Evolutionary conservation across 202 grass and related monocot genomes (phyloP).

Genomic region (Zoysia matrella): DNA sequence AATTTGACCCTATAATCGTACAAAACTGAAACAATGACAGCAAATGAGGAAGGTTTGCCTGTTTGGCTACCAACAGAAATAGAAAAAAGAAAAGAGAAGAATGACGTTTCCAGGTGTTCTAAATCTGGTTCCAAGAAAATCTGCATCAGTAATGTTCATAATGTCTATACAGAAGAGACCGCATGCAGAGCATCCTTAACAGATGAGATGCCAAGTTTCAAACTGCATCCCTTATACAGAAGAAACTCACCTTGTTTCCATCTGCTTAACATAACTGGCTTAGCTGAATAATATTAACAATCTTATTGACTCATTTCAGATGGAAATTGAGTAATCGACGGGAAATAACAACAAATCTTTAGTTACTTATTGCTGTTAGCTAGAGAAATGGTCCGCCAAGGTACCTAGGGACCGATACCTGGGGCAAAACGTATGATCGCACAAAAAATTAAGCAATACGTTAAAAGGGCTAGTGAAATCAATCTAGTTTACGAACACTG

Average conservation of each 20-base stretch:
- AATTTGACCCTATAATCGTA: no score
- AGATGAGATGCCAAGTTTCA: background rate
- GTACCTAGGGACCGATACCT: background rate
- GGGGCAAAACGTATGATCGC: background rate
- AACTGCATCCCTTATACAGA: background rate
- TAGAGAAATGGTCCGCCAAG: background rate
- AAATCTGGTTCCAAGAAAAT: no score
- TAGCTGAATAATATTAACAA: background rate
- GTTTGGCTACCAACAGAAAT: no score
- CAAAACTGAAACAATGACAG: no score
- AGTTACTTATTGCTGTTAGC: background rate
- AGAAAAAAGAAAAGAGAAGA: no score
- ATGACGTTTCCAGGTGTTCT: no score
- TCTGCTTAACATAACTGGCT: no score
- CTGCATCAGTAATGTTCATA: background rate
- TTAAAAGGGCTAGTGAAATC: background rate
- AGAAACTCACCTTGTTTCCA: no score
- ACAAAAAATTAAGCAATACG: background rate
- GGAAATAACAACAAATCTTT: background rate
- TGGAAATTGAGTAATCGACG: background rate
- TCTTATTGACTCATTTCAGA: background rate
- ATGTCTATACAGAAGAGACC: background rate
- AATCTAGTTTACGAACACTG: background rate
- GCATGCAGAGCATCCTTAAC: background rate
- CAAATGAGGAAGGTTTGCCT: no score